A percentile compares a stretch with the other conserved stretches of the same genome.
phyloP scores from a whole-genome alignment of 2,329 filamentous ascomycete species.

The Verticillium longisporum region DNA sequence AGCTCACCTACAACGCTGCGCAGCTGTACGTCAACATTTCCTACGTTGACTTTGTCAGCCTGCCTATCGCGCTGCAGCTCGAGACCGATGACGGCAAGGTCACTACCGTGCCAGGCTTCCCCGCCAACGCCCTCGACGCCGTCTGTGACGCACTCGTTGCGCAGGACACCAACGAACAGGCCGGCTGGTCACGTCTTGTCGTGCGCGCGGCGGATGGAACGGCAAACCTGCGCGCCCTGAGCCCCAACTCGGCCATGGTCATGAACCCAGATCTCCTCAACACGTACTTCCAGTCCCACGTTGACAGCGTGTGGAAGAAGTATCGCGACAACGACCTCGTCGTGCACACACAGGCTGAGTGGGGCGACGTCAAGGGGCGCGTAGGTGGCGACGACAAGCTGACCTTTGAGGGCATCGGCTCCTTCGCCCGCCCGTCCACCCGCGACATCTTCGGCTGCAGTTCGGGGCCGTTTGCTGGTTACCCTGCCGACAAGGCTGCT shows the following conservation, averaged over 20 bases:
- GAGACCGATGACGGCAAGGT: conserved; percentile 35
- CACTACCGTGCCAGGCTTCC: conserved; percentile 42
- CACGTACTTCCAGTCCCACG: conserved; percentile 43
- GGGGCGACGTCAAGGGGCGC: conserved; percentile 39
- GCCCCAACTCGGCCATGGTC: conserved; percentile 43
- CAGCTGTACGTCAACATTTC: conserved; percentile 64
- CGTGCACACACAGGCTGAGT: conserved; percentile 47
- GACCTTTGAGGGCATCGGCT: conserved; percentile 29
- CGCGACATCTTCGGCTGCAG: conserved; percentile 46
- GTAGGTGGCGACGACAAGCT: conserved; percentile 29
- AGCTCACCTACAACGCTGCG: conserved; percentile 57
- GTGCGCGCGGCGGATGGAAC: conserved; percentile 29
- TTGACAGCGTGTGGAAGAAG: conserved; percentile 44
- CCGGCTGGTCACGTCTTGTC: conserved; percentile 46
- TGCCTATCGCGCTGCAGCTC: conserved; percentile 55
- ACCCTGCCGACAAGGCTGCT: conserved; percentile 28
- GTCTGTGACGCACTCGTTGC: conserved; percentile 36
- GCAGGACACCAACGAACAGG: conserved; percentile 38
- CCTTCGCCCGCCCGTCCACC: conserved; percentile 39
- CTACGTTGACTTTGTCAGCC: conserved; percentile 68
- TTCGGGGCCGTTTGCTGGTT: conserved; percentile 48
- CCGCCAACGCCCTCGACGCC: conserved; percentile 34
- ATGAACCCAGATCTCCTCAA: conserved; percentile 36
- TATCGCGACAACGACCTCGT: conserved; percentile 36
- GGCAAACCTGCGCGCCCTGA: conserved; percentile 41